phyloP scores from a whole-genome alignment of 139 green algal genomes.

The Microglena sp. region DNA sequence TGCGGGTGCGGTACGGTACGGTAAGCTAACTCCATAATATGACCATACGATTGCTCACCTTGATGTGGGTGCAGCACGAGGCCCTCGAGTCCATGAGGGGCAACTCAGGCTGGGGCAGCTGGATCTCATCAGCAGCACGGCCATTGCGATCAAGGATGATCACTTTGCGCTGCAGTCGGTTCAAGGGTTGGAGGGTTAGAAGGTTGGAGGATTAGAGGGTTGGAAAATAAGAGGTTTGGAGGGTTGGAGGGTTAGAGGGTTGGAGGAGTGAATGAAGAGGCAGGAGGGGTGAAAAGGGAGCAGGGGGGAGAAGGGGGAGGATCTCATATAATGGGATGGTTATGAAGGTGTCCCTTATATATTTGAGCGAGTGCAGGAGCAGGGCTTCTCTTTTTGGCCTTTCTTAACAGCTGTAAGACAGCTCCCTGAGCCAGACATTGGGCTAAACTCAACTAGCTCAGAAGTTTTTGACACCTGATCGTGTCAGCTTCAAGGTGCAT shows the following conservation, averaged over 20 bases:
- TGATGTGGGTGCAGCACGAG: slow-evolving; percentile 11
- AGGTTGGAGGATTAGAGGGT: background rate
- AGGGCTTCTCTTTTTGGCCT: no score
- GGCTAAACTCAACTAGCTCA: no score
- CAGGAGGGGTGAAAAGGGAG: background rate
- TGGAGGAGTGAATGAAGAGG: background rate
- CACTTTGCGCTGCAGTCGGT: slow-evolving; percentile 43
- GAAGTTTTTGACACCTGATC: no score
- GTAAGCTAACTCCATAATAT: background rate
- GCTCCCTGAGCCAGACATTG: no score
- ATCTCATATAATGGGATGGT: background rate
- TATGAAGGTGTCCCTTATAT: background rate
- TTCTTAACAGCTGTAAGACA: no score
- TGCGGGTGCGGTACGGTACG: background rate
- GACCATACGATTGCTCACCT: slow-evolving; percentile 15
- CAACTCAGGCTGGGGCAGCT: slow-evolving; percentile 38
- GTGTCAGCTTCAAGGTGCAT: no score
- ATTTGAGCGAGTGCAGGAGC: no score
- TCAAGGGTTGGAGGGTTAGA: background rate
- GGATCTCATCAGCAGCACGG: slow-evolving; percentile 41
- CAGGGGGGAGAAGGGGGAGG: background rate
- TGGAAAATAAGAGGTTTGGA: background rate
- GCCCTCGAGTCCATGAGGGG: background rate
- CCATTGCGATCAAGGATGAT: slow-evolving; percentile 55
- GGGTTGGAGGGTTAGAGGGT: background rate